Evolutionary conservation across 2,329 filamentous ascomycete genomes (phyloP), one percentile per base, ranked within the genome.

Genomic region (Trichophyton simii): DNA sequence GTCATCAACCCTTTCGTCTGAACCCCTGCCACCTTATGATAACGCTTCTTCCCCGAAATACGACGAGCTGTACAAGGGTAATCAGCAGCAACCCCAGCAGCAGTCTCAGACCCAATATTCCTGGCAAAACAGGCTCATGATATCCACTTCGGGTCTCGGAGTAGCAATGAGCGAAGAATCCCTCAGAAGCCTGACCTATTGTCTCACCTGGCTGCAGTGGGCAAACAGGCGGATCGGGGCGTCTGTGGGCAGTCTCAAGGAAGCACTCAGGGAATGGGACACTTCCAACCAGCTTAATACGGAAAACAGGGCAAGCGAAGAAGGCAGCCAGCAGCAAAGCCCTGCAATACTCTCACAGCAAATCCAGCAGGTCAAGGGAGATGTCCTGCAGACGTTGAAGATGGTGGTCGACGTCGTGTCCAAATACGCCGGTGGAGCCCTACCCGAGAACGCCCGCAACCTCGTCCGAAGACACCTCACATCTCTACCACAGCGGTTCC

Each of bases 91-190:
- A 18, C 18, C 63, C 66, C 75, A 34, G 41, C 41, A 44, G 70
- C 74, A 36, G 61, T 44, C 50, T 13, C 44, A 48, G 36, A 55
- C 66, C 65, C 71, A 74, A 28, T 64, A 71, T 9, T 80, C 78
- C 46, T 95, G 91, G 90, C 89, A 88, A 64, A 89, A 88, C 9
- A 85, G 91, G 13, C 78, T 96, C 18, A 88, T 96, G 66, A 88
- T 95, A 72, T 91, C 89, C 3, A 96, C 92, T 0, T 95, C 91
- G 0, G 92, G 91, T 0, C 81, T 97, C 0, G 91, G 91, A 65
- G 87, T 95, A 15, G 91, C 94, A 0, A 90, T 99, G 82, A 95
- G 88, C 68, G 87, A 95, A 18, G 87, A 94, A 69, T 95, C 89
- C 22, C 77, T 96, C 7, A 83, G 86, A 59, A 94, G 87, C 64